Conservation (phyloP, 257 asterid genomes). For the Lycium barbarum region DNA sequence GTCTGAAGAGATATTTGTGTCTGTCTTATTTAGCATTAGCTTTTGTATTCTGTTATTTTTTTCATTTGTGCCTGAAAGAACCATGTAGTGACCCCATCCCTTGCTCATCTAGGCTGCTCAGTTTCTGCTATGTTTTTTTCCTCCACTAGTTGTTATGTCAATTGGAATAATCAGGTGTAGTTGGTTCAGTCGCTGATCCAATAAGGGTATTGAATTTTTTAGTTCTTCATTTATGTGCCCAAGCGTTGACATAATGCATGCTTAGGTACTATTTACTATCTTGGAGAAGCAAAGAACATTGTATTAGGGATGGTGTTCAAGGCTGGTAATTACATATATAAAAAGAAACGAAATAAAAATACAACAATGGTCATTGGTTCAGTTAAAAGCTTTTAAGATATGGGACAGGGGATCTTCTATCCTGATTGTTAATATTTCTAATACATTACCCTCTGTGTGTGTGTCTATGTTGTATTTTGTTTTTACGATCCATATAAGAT, state of each 20-base stretch:
- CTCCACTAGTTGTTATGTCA: neutral
- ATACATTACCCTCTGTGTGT: too few species aligned
- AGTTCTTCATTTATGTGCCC: neutral
- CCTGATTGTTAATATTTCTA: too few species aligned
- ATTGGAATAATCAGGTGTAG: neutral
- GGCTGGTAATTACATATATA: neutral
- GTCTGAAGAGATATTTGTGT: slow-evolving; percentile 9
- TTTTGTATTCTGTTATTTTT: neutral
- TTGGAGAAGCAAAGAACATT: neutral
- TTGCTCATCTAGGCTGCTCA: neutral
- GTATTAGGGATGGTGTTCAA: neutral
- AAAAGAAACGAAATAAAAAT: too few species aligned
- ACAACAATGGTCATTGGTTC: too few species aligned
- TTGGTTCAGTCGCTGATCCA: neutral
- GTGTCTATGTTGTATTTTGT: too few species aligned
- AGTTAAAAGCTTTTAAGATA: too few species aligned
- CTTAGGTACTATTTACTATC: neutral
- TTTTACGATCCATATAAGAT: too few species aligned
- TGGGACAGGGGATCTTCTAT: too few species aligned
- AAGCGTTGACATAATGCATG: neutral
- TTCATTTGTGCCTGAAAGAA: slow-evolving; percentile 16
- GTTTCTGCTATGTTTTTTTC: neutral
- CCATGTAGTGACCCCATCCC: slow-evolving; percentile 18
- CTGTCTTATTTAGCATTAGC: slow-evolving; percentile 20
- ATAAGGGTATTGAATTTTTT: neutral